Base-by-base conservation (phyloP, 1,284 basidiomycete species). In the Singerocomus inundabilis region DNA sequence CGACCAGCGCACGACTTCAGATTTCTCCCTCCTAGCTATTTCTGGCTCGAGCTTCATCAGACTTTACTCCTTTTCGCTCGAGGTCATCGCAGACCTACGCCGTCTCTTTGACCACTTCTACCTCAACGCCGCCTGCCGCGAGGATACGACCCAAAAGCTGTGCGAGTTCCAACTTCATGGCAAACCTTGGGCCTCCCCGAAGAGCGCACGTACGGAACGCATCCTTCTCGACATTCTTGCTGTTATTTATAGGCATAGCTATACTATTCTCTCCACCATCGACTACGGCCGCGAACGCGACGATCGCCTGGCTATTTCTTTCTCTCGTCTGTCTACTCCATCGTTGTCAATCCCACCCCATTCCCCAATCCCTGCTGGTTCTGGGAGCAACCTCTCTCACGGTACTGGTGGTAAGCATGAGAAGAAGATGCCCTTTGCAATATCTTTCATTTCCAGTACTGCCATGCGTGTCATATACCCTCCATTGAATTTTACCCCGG, bases 221-320 rank as follows among this genome's bases (percentile, higher is more conserved):
- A 78, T 90, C 51, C 71, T 90, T 40, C 68, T 89, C 51, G 79
- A 85, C 56, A 78, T 90, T 48, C 65, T 90, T 47, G 68, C 77
- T 36, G 70, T 82, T 56, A 71, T 90, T 38, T 80, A 84, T 59
- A 76, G 78, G 49, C 77, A 78, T 63, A 82, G 82, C 37, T 86
- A 81, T 59, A 70, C 70, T 26, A 84, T 82, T 58, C 70, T 88
- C 15, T 86, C 85, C 18, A 78, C 77, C 32, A 74, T 90, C 55
- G 86, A 89, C 67, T 90, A 89, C 63, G 88, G 86, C 18, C 76
- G 84, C 48, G 88, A 90, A 66, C 74, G 72, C 44, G 86, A 88
- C 58, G 87, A 90, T 66, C 78, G 82, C 39, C 62, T 89, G 16
- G 79, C 80, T 41, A 77, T 89, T 60, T 76, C 82, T 18, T 88